Percentiles rank a stretch among this genome's conserved stretches.
Evolutionary conservation across 352 stramenopile species (phyloP).

Genomic region (Phytophthora pinifolia): DNA sequence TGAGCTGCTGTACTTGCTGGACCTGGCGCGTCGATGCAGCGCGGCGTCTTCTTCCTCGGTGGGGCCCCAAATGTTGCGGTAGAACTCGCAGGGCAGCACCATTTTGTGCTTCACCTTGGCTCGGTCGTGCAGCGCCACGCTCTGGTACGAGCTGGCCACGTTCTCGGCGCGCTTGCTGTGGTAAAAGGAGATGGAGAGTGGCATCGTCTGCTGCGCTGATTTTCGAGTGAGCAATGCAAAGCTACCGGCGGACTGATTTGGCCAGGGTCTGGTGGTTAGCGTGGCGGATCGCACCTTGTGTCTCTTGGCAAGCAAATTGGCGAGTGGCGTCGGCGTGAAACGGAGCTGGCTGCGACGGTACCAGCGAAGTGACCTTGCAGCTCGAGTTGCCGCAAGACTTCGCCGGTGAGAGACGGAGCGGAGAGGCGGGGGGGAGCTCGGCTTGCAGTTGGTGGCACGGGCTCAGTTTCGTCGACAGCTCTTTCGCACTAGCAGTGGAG

Average conservation of each 20-base stretch:
- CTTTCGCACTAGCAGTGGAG: neutral
- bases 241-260: neutral
- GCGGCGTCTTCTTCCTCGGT: conserved; percentile 33
- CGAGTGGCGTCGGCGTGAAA: conserved; percentile 16
- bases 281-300: conserved; percentile 22
- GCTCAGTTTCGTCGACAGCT: conserved; percentile 25
- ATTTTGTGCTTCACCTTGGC: conserved; percentile 39
- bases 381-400: conserved; percentile 14
- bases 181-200: conserved; percentile 53
- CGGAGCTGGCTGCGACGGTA: conserved; percentile 29
- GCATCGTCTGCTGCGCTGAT: conserved; percentile 21
- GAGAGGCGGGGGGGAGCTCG: neutral
- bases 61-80: conserved; percentile 57
- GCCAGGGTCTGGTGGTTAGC: conserved; percentile 9
- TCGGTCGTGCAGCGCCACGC: conserved; percentile 37
- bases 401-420: conserved; percentile 29
- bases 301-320: conserved; percentile 32
- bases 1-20: conserved; percentile 18
- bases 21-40: conserved; percentile 20
- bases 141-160: conserved; percentile 32
- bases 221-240: neutral
- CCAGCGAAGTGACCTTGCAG: conserved; percentile 21
- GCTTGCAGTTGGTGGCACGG: conserved; percentile 27
- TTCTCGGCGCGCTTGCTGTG: conserved; percentile 30
- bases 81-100: conserved; percentile 50